Base-by-base conservation (phyloP, 495 filamentous ascomycete genomes). In the Monascus purpureus region DNA sequence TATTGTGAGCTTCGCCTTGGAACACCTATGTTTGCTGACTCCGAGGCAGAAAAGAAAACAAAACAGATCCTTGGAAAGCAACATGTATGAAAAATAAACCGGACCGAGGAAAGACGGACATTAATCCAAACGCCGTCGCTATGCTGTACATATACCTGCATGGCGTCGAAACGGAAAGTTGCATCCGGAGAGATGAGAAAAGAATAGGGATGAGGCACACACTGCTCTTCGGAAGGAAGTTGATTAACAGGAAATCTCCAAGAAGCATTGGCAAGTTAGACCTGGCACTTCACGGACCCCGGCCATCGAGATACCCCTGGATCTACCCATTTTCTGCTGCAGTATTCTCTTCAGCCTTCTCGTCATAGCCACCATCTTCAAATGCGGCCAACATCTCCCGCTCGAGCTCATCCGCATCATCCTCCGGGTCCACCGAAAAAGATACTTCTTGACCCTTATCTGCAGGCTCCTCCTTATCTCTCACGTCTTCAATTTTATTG, bases 371-470 rank as follows among this genome's bases (percentile, higher is more conserved):
- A 3, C 54, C 57, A 8, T 68, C 67, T 35, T 75, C 73, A 30
- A 82, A 68, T 26, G 74, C 77, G 0, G 74, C 75, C 44, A 76
- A 46, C 50, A 84, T 63, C 38, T 82, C 75, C 8, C 70, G 68
- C 45, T 80, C 77, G 13, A 82, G 49, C 26, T 68, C 75, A 27
- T 72, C 75, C 17, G 75, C 75, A 6, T 71, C 66, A 13, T 68
- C 68, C 22, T 40, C 57, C 0, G 54, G 51, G 12, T 53, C 39
- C 36, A 57, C 52, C 2, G 46, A 46, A 27, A 41, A 35, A 2
- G 29, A 42, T 4, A 38, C 41, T 13, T 43, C 43, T 12, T 38
- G 34, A 4, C 27, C 37, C 11, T 24, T 28, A 7, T 16, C 26
- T 33, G 25, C 19, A 27, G 22, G 23, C 36, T 23, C 36, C 47